These are phyloP conservation scores for Clarireedia homoeocarpa DNA, from an alignment of 2,329 filamentous ascomycete species.

Conservation along the genomic window DNA sequence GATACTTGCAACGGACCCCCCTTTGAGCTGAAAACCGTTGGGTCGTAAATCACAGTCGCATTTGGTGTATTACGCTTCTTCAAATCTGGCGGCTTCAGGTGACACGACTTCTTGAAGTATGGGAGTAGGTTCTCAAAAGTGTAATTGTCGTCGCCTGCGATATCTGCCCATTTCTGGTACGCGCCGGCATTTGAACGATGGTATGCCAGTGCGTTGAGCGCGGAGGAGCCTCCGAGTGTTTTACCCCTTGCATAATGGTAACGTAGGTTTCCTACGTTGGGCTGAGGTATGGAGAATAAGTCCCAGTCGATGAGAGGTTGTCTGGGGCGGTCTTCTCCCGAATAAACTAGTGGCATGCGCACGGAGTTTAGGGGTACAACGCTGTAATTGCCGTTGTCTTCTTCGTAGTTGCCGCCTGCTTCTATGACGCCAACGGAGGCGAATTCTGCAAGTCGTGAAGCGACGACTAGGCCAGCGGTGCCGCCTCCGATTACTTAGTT, in stretches of 20 bases:
- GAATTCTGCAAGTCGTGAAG: constrained; percentile 10
- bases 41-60: constrained; percentile 11
- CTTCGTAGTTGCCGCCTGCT: constrained; percentile 12
- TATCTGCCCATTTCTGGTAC: constrained; percentile 37
- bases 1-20: constrained; percentile 36
- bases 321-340: not conserved
- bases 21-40: constrained; percentile 25
- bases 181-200: constrained; percentile 8
- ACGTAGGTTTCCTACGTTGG: constrained; percentile 10
- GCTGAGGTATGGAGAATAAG: constrained; percentile 10
- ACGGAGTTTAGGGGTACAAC: not conserved
- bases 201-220: constrained; percentile 1
- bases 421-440: constrained; percentile 15
- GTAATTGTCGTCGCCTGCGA: constrained; percentile 37
- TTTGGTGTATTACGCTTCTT: constrained; percentile 5
- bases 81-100: constrained; percentile 21
- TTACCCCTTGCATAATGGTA: constrained; percentile 28
- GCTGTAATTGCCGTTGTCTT: constrained; percentile 4
- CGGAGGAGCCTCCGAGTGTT: constrained; percentile 28
- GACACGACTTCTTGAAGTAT: constrained; percentile 34
- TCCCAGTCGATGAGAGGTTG: constrained; percentile 13
- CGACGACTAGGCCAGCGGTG: constrained; percentile 13
- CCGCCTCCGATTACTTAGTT: constrained; percentile 11
- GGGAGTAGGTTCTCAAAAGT: constrained; percentile 38
- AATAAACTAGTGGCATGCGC: constrained; percentile 6